A percentile compares a stretch with the other conserved stretches of the same genome.
phyloP scores from a whole-genome alignment of 306 rosid genomes.

The Fragaria vesca region DNA sequence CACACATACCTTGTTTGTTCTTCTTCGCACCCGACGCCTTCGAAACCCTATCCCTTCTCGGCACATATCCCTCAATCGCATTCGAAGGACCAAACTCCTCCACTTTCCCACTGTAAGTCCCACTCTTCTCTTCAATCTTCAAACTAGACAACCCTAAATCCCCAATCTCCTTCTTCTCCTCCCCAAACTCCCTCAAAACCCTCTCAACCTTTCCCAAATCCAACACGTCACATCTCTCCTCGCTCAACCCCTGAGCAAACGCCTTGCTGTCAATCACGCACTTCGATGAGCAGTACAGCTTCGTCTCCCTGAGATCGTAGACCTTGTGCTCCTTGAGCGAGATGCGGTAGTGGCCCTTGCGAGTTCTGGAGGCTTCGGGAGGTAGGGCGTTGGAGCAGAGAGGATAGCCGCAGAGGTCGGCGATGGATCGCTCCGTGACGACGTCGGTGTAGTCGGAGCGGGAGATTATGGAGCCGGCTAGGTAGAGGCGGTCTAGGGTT shows the following conservation, averaged over 20 bases:
- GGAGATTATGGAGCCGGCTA: constrained; percentile 76
- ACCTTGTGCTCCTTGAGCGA: constrained; percentile 81
- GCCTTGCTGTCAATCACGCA: constrained; percentile 68
- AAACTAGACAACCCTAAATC: constrained; percentile 54
- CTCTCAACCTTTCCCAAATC: constrained; percentile 48
- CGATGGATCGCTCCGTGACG: constrained; percentile 76
- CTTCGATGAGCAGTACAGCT: constrained; percentile 68
- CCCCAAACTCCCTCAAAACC: constrained; percentile 52
- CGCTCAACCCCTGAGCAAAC: constrained; percentile 59
- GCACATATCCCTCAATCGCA: constrained; percentile 96
- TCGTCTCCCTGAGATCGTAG: constrained; percentile 73
- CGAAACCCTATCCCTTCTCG: constrained; percentile 38
- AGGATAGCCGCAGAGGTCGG: constrained; percentile 66
- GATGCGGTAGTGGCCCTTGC: constrained; percentile 71
- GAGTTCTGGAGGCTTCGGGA: constrained; percentile 35
- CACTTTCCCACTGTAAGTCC: constrained; percentile 39
- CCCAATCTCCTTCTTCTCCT: constrained; percentile 38
- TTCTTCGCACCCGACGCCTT: constrained; percentile 39
- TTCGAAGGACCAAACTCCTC: constrained; percentile 82
- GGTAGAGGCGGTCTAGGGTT: constrained; percentile 63
- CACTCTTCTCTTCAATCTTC: constrained; percentile 69
- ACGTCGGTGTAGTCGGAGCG: constrained; percentile 79
- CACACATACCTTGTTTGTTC: constrained; percentile 48
- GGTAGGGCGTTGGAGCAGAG: constrained; percentile 49
- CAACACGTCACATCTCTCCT: constrained; percentile 54